Evolutionary conservation across 768 basidiomycete species (phyloP).

Genomic region (Mycena haematopus): DNA sequence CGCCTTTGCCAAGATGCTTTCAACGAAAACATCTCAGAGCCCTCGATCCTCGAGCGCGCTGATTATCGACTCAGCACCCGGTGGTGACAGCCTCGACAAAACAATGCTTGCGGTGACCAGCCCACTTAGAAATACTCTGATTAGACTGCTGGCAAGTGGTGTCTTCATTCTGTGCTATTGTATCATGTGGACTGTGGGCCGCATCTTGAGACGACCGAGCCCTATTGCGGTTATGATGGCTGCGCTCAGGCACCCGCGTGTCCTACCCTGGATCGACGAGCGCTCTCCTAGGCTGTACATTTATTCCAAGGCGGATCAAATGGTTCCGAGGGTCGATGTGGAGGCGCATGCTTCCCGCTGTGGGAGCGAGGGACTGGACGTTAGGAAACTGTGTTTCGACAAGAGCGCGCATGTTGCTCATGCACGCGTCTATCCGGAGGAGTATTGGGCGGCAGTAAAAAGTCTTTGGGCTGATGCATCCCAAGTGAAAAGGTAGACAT

Average conservation of each 20-base stretch:
- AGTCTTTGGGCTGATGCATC: slow-evolving; percentile 45
- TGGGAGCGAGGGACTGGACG: slow-evolving; percentile 40
- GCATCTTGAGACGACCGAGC: slow-evolving; percentile 34
- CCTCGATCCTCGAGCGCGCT: slow-evolving; percentile 39
- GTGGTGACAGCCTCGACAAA: slow-evolving; percentile 37
- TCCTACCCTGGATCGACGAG: slow-evolving; percentile 50
- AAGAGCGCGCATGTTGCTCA: slow-evolving; percentile 54
- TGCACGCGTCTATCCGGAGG: slow-evolving; percentile 47
- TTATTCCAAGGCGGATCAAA: slow-evolving; percentile 49
- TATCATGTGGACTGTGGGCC: slow-evolving; percentile 29
- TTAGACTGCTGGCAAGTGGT: slow-evolving; percentile 33
- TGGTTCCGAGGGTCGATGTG: slow-evolving; percentile 46
- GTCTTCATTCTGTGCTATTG: slow-evolving; percentile 39
- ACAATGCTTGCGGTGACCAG: slow-evolving; percentile 41
- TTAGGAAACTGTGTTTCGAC: slow-evolving; percentile 45
- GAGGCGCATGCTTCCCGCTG: slow-evolving; percentile 44
- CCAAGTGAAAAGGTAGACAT: not conserved
- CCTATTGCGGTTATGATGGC: slow-evolving; percentile 37
- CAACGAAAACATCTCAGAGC: slow-evolving; percentile 23
- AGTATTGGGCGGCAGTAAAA: slow-evolving; percentile 51
- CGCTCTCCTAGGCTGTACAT: slow-evolving; percentile 51
- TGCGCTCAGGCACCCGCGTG: slow-evolving; percentile 34
- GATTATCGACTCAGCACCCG: slow-evolving; percentile 55
- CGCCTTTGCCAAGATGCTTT: slow-evolving; percentile 42
- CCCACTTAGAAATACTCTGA: slow-evolving; percentile 38